These are phyloP conservation scores for Hemileccinum hortonii DNA, from an alignment of 1,284 basidiomycete species.

Conservation along the genomic window DNA sequence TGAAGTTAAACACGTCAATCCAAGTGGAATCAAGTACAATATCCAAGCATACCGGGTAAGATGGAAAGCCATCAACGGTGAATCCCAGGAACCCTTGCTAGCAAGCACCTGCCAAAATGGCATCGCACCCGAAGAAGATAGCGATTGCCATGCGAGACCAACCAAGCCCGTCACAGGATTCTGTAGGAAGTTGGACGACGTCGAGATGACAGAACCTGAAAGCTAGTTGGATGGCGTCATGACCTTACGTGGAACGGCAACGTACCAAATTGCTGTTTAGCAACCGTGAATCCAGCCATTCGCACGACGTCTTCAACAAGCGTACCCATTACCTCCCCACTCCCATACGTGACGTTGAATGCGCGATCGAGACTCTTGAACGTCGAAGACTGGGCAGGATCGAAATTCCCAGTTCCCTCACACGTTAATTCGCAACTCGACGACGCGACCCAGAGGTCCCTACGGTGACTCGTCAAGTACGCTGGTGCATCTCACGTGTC, in stretches of 20 bases:
- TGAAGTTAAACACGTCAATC: conserved; percentile 3
- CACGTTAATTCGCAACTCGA: conserved; percentile 18
- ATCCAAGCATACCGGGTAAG: conserved; percentile 28
- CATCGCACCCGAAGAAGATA: conserved; percentile 42
- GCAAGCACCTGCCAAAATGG: conserved; percentile 58
- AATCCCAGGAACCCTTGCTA: conserved; percentile 33
- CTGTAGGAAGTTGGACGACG: conserved; percentile 21
- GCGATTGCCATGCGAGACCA: conserved; percentile 48
- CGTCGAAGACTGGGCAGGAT: conserved; percentile 26
- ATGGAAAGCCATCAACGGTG: conserved; percentile 47
- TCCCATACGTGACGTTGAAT: conserved; percentile 58
- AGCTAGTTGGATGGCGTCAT: neutral
- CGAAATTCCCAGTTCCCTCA: conserved; percentile 27
- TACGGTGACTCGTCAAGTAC: conserved; percentile 5
- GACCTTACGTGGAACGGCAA: neutral
- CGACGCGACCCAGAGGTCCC: conserved; percentile 50
- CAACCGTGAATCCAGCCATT: conserved; percentile 49
- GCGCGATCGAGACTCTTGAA: conserved; percentile 25
- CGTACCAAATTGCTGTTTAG: conserved; percentile 42
- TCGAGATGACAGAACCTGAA: conserved; percentile 23
- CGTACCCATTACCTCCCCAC: conserved; percentile 50
- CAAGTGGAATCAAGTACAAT: neutral
- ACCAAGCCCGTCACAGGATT: conserved; percentile 46
- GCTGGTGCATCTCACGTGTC: neutral
- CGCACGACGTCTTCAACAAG: conserved; percentile 51